Evolutionary conservation across 1,139 yeast species (phyloP).

Genomic region (Yamadazyma jaroonii): DNA sequence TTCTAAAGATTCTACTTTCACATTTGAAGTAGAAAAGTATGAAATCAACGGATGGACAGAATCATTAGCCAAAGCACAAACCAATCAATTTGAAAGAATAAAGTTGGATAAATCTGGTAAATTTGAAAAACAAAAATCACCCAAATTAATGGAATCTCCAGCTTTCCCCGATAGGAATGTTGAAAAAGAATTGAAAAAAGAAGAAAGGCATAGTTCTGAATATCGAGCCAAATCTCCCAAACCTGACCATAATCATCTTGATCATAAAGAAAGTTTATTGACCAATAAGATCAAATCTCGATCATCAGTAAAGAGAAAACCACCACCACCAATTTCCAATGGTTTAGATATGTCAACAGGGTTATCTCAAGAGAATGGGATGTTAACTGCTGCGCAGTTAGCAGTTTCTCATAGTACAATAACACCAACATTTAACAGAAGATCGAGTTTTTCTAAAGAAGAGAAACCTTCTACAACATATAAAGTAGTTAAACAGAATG

Average conservation of each 20-base stretch:
- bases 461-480: constrained; percentile 14
- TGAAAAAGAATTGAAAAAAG: background rate
- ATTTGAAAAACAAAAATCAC: constrained; percentile 15
- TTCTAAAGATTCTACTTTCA: constrained; percentile 44
- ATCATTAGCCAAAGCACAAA: constrained; percentile 47
- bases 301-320: constrained; percentile 26
- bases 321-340: constrained; percentile 33
- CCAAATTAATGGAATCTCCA: constrained; percentile 26
- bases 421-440: constrained; percentile 24
- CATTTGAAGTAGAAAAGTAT: constrained; percentile 55
- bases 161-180: constrained; percentile 10
- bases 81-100: constrained; percentile 46
- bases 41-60: constrained; percentile 59
- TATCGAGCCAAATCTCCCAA: background rate
- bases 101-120: constrained; percentile 15
- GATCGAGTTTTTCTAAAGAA: constrained; percentile 40
- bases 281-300: constrained; percentile 12
- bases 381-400: constrained; percentile 43
- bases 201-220: background rate
- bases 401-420: constrained; percentile 38
- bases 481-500: constrained; percentile 4
- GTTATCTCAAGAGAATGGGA: constrained; percentile 22
- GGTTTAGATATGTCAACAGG: constrained; percentile 36
- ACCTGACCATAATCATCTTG: background rate
- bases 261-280: constrained; percentile 12